Base-by-base conservation (phyloP, 495 filamentous ascomycete species). In the Xylaria venustula region DNA sequence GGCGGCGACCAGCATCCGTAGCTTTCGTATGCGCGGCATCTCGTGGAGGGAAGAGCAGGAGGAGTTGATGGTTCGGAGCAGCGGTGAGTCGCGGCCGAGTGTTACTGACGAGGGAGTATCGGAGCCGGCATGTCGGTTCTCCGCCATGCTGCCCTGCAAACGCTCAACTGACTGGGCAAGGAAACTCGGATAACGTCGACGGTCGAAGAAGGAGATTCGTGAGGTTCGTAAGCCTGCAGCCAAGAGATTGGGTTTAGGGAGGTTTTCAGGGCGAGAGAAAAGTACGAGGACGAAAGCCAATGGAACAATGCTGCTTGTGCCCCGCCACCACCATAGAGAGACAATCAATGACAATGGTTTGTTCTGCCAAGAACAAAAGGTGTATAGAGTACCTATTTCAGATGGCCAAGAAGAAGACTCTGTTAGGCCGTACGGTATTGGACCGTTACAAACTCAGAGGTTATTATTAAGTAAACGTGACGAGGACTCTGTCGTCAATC, bases 1-100 rank as follows among this genome's bases (percentile, higher is more conserved):
- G 41, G 81, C 75, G 26, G 79, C 76, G n/a, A 85, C 70, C 20
- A 85, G 71, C 15, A 85, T 73, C 41, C 73, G 79, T 20, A 85
- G 67, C 32, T 77, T 77, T 40, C 72, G 71, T 44, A 75, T 73
- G 7, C 74, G 73, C 51, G 72, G 76, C 51, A 74, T 68, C 57
- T 78, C 74, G 65, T 70, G 73, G 34, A 78, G 57, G 1, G 76
- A 77, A n/a, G 71, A 63, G 40, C 71, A 73, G 34, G 73, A 73
- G 0, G 71, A 62, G 54, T 55, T 67, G 34, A 67, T 52, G 55
- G 61, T 66, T 48, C 40, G 49, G 51, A 48, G 25, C 7, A 69
- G 66, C 26, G 62, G 52, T 37, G 56, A 53, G 45, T 34, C 54
- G 32, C 26, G 64, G 42, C 14, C 23, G 34, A 63, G 32, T 46